Base-by-base conservation (phyloP, 176 grass and related monocot genomes). In the Avena insularis region DNA sequence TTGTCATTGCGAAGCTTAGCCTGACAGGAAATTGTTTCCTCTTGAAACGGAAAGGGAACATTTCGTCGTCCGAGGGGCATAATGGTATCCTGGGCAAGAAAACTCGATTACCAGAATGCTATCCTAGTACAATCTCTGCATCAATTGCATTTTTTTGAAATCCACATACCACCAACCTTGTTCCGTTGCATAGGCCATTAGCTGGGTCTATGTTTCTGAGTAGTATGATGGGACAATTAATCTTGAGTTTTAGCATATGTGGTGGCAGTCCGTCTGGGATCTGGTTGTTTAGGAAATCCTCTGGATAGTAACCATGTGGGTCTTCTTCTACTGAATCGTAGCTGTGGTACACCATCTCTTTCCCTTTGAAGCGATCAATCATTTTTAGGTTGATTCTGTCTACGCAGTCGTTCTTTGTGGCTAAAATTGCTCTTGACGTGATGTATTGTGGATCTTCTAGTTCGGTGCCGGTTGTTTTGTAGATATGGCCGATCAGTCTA, bases 371-470 rank as follows among this genome's bases (percentile, higher is more conserved):
- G 0, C 29, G 17, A 36, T 10, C n/a, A 9, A 55, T 83, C 48
- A 83, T 83, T 16, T 71, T 83, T 12, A 57, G 12, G 45, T 74
- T 66, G 4, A 83, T 89, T 19, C 23, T 14, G 9, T 83, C 79
- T 49, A 82, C 54, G 23, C 46, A 47, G 8, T 47, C 46, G 46
- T 47, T 47, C 46, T 47, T 47, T 47, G 46, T 47, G 46, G 46
- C 46, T 47, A 47, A 47, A 47, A 47, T 47, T 47, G 46, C 46
- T 47, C 46, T 47, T 47, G 46, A 47, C 9, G 29, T 8, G 8
- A 47, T 47, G 46, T 47, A 47, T 47, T 47, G 8, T 47, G 46
- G 46, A 9, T 47, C 46, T 47, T 47, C 46, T 47, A 47, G 46
- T 8, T 6, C 8, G 9, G 46, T 10, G 46, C 9, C 8, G 46